phyloP scores from a whole-genome alignment of 1,284 basidiomycete species.

The Leucoagaricus sp. region DNA sequence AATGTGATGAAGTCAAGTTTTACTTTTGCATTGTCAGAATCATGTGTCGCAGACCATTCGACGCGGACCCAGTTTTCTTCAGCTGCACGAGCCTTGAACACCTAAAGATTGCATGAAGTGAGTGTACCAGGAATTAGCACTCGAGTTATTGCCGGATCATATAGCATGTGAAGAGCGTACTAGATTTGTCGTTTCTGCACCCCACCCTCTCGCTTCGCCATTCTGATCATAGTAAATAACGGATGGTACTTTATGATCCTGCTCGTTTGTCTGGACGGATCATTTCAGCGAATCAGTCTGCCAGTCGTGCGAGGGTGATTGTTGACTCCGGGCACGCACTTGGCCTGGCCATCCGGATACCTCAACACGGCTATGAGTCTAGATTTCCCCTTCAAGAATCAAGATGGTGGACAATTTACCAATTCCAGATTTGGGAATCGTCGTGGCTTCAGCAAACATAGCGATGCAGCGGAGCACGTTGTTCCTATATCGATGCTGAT shows the following conservation, averaged over 20 bases:
- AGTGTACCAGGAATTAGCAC: too few species aligned
- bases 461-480: slow-evolving; percentile 25
- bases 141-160: neutral
- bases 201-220: slow-evolving; percentile 17
- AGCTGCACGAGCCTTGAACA: slow-evolving; percentile 11
- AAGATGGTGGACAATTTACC: neutral
- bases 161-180: slow-evolving; percentile 8
- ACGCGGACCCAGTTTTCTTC: slow-evolving; percentile 16
- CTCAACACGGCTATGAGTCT: neutral
- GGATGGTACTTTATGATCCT: slow-evolving; percentile 26
- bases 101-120: neutral
- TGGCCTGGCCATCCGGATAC: slow-evolving; percentile 21
- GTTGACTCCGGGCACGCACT: neutral
- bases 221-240: slow-evolving; percentile 23
- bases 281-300: neutral
- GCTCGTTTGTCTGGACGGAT: slow-evolving; percentile 1
- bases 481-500: slow-evolving; percentile 25
- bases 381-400: neutral
- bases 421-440: slow-evolving; percentile 16
- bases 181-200: slow-evolving; percentile 25
- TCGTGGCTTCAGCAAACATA: slow-evolving; percentile 18
- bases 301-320: too few species aligned
- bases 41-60: slow-evolving; percentile 19
- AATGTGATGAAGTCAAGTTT: neutral
- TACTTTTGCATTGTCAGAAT: neutral